phyloP scores from a whole-genome alignment of 2,329 filamentous ascomycete species.

The Paramyrothecium sp. region DNA sequence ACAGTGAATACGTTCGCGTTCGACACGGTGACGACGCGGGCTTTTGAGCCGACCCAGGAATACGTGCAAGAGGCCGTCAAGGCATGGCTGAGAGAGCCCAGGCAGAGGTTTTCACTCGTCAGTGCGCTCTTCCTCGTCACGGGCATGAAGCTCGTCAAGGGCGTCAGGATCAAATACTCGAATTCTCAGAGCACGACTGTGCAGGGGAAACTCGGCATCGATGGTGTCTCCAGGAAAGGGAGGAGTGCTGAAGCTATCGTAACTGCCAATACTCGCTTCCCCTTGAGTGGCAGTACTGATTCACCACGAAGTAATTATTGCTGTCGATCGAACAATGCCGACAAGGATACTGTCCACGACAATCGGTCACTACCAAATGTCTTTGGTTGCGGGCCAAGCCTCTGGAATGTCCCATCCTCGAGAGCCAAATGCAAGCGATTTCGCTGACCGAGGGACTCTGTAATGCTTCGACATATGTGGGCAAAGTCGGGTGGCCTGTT shows the following conservation, averaged over 20 bases:
- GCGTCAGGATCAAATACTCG: slow-evolving; percentile 23
- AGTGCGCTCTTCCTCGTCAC: slow-evolving; percentile 20
- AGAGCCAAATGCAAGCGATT: too few relatives aligned
- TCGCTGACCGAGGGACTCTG: too few relatives aligned
- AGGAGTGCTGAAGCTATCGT: slow-evolving; percentile 12
- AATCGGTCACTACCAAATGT: too few relatives aligned
- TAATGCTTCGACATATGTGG: too few relatives aligned
- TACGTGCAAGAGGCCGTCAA: slow-evolving; percentile 22
- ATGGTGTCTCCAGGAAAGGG: slow-evolving; percentile 15
- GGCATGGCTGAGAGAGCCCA: slow-evolving; percentile 22
- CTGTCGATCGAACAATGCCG: too few relatives aligned
- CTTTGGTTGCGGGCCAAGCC: too few relatives aligned
- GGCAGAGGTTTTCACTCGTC: slow-evolving; percentile 18
- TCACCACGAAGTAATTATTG: too few relatives aligned
- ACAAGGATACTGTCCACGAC: too few relatives aligned
- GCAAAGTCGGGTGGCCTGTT: too few relatives aligned
- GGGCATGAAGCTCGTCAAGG: slow-evolving; percentile 24
- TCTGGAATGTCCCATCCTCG: too few relatives aligned
- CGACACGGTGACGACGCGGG: slow-evolving; percentile 21
- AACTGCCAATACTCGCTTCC: slow-evolving; percentile 14
- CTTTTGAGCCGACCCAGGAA: slow-evolving; percentile 23
- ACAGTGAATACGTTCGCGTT: slow-evolving; percentile 20
- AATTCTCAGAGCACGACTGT: slow-evolving; percentile 16
- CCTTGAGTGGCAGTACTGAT: slow-evolving; percentile 14
- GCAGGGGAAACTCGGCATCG: slow-evolving; percentile 12